phyloP scores from a whole-genome alignment of 2,329 filamentous ascomycete genomes.

The Epichloe glyceriae region DNA sequence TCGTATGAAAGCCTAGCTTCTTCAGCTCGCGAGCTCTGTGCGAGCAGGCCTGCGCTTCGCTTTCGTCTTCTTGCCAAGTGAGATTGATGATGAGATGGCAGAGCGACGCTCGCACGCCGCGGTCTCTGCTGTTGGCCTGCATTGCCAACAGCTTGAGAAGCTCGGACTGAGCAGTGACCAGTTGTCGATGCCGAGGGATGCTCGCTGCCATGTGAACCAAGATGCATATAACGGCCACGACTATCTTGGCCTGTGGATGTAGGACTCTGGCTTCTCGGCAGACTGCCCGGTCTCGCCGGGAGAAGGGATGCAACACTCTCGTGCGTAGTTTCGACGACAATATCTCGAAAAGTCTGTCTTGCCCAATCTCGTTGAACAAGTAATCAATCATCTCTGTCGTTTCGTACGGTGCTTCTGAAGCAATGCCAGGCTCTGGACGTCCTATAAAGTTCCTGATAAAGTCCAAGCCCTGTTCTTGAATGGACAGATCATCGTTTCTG shows the following conservation, averaged over 20 bases:
- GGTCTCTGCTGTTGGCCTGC: conserved; percentile 60
- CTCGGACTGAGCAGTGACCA: conserved; percentile 63
- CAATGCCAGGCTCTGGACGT: conserved; percentile 35
- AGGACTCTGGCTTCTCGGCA: conserved; percentile 35
- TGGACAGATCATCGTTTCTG: conserved; percentile 64
- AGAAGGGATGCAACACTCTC: conserved; percentile 40
- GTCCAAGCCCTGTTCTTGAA: conserved; percentile 84
- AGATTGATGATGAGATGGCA: conserved; percentile 81
- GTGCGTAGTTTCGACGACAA: conserved; percentile 65
- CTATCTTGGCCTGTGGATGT: conserved; percentile 53
- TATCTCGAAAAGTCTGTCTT: conserved; percentile 68
- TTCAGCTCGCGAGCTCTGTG: conserved; percentile 57
- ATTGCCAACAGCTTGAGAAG: conserved; percentile 60
- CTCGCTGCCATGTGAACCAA: conserved; percentile 83
- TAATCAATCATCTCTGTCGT: conserved; percentile 71
- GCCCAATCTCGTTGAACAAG: conserved; percentile 61
- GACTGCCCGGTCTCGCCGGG: conserved; percentile 23
- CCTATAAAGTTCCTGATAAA: conserved; percentile 84
- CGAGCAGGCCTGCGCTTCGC: conserved; percentile 50
- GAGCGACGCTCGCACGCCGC: conserved; percentile 62
- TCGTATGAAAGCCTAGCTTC: conserved; percentile 56
- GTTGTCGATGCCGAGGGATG: conserved; percentile 60
- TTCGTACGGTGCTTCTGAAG: conserved; percentile 35
- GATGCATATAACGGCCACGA: conserved; percentile 67
- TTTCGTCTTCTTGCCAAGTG: conserved; percentile 65